phyloP scores from a whole-genome alignment of 306 rosid species.

The Sphenostylis stenocarpa region DNA sequence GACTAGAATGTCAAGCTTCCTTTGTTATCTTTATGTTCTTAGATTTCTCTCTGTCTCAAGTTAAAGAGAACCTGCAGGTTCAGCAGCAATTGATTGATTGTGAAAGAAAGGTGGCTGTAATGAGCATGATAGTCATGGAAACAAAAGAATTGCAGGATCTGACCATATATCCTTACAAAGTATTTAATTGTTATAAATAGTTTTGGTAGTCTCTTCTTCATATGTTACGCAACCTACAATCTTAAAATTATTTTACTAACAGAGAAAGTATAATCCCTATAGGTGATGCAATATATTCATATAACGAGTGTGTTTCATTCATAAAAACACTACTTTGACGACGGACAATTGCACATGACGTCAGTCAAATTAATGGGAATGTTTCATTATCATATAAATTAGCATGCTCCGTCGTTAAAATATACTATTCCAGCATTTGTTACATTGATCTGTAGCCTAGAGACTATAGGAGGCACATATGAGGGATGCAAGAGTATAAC shows the following conservation, averaged over 20 bases:
- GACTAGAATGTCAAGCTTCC: constrained; percentile 7
- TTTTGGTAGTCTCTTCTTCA: constrained; percentile 1
- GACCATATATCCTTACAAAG: constrained; percentile 69
- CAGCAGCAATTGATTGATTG: constrained; percentile 50
- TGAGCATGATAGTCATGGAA: constrained; percentile 49
- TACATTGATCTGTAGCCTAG: neutral
- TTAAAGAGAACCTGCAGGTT: constrained; percentile 47
- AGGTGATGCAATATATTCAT: no score
- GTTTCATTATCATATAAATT: neutral
- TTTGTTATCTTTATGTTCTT: constrained; percentile 9
- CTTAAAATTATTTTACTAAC: neutral
- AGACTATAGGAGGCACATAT: neutral
- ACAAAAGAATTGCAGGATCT: constrained; percentile 50
- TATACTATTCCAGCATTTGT: constrained; percentile 2
- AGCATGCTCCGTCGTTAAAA: neutral
- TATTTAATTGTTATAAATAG: neutral
- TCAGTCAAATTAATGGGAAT: neutral
- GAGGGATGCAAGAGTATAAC: neutral
- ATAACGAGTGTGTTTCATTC: neutral
- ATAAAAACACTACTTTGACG: neutral
- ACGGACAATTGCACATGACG: neutral
- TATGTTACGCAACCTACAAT: neutral
- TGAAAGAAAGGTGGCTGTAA: constrained; percentile 58
- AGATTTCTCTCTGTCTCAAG: constrained; percentile 14
- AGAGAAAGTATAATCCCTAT: neutral